These are phyloP conservation scores for Ophiosphaerella herpotricha DNA, from an alignment of 2,329 filamentous ascomycete genomes.

Conservation along the genomic window DNA sequence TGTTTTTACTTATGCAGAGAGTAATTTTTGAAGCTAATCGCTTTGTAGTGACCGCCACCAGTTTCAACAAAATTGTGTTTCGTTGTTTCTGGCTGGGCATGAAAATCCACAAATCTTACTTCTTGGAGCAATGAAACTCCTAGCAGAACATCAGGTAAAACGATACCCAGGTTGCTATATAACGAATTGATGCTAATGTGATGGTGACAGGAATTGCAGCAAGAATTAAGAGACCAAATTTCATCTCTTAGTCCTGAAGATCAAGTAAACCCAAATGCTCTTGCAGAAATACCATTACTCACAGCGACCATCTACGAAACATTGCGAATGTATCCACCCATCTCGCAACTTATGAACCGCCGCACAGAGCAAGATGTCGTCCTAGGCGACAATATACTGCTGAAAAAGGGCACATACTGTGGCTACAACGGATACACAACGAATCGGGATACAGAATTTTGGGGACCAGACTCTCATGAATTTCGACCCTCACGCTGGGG, in stretches of 20 bases:
- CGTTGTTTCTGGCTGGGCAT: conserved; percentile 16
- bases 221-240: background rate
- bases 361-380: conserved; percentile 15
- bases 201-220: background rate
- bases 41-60: conserved; percentile 4
- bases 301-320: conserved; percentile 51
- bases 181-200: background rate
- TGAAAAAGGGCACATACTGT: conserved; percentile 11
- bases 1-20: background rate
- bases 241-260: conserved; percentile 2
- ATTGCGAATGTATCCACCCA: conserved; percentile 55
- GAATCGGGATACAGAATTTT: conserved; percentile 9
- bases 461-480: conserved; percentile 21
- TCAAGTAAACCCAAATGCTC: background rate
- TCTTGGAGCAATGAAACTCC: conserved; percentile 9
- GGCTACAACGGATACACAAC: conserved; percentile 18
- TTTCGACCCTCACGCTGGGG: conserved; percentile 47
- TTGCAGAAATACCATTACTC: conserved; percentile 35
- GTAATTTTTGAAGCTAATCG: background rate
- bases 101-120: conserved; percentile 18
- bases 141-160: conserved; percentile 9
- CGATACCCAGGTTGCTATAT: background rate
- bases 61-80: conserved; percentile 13
- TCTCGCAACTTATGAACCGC: conserved; percentile 55
- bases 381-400: conserved; percentile 21